phyloP scores from a whole-genome alignment of 2,329 filamentous ascomycete species.

The Pseudogymnoascus sp. region DNA sequence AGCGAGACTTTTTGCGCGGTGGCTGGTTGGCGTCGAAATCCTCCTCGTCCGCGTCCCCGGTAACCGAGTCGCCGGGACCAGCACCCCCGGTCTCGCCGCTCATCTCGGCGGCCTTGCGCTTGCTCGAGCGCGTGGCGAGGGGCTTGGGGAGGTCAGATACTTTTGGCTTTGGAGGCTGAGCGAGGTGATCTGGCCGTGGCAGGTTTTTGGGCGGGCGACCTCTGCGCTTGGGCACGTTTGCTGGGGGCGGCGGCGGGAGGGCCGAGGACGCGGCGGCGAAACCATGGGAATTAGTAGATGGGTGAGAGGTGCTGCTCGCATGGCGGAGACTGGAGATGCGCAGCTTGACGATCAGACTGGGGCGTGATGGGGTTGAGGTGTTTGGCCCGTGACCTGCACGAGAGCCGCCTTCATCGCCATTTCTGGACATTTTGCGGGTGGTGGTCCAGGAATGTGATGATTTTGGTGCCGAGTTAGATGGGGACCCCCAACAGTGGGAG shows the following conservation, averaged over 20 bases:
- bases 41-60: not conserved
- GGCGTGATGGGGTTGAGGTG: not conserved
- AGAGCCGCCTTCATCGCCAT: not conserved
- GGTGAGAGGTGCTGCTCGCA: too few species aligned
- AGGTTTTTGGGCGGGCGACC: not conserved
- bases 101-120: slow-evolving; percentile 20
- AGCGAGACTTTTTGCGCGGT: not conserved
- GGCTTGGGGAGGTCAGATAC: not conserved
- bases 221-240: not conserved
- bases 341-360: not conserved
- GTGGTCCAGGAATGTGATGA: not conserved
- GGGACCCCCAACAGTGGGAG: not conserved
- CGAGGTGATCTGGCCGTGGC: not conserved
- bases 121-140: slow-evolving; percentile 11
- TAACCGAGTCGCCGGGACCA: not conserved
- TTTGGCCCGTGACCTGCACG: not conserved
- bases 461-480: not conserved
- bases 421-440: not conserved
- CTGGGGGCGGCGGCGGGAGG: not conserved
- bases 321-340: not conserved
- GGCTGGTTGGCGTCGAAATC: not conserved
- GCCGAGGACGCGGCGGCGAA: not conserved
- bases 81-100: not conserved
- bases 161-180: not conserved
- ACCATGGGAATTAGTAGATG: not conserved